A percentile compares a stretch with the other conserved stretches of the same genome.
Conservation (phyloP, 768 basidiomycete species). For the Psilocybe cubensis region DNA sequence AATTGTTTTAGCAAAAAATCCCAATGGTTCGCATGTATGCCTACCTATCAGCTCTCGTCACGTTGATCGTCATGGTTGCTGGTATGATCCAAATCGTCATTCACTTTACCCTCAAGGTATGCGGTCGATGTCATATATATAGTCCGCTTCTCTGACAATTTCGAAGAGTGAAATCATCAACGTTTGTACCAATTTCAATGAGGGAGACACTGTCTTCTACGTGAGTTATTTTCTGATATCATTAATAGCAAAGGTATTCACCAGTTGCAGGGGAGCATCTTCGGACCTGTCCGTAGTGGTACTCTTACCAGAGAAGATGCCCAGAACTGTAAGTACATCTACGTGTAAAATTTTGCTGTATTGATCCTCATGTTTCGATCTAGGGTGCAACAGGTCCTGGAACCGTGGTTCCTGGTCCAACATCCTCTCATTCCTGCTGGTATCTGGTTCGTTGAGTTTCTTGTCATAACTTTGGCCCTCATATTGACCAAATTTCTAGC, state of each 20-base stretch:
- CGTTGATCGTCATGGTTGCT: conserved; percentile 52
- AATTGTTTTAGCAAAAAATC: conserved; percentile 52
- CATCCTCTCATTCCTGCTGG: conserved; percentile 64
- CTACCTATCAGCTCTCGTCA: conserved; percentile 47
- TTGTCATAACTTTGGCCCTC: not conserved
- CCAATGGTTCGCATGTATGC: conserved; percentile 59
- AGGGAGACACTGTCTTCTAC: conserved; percentile 36
- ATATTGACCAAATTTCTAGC: conserved; percentile 38
- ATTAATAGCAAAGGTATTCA: not conserved
- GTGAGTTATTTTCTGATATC: conserved; percentile 25
- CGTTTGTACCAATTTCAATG: conserved; percentile 51
- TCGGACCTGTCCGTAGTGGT: conserved; percentile 44
- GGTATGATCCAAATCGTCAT: conserved; percentile 59
- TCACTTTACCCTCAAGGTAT: conserved; percentile 73
- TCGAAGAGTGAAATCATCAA: conserved; percentile 57
- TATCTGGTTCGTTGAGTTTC: conserved; percentile 48
- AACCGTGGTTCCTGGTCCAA: conserved; percentile 68
- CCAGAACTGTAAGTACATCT: conserved; percentile 40
- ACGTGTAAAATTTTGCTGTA: not conserved
- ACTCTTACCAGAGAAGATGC: conserved; percentile 44
- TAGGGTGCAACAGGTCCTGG: conserved; percentile 70
- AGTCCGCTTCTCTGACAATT: not conserved
- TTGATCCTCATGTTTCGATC: conserved; percentile 12
- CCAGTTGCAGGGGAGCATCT: conserved; percentile 51
- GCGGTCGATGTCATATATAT: conserved; percentile 2